Base-by-base conservation (phyloP, 768 basidiomycete genomes). In the Peribolospora kevripleyi region DNA sequence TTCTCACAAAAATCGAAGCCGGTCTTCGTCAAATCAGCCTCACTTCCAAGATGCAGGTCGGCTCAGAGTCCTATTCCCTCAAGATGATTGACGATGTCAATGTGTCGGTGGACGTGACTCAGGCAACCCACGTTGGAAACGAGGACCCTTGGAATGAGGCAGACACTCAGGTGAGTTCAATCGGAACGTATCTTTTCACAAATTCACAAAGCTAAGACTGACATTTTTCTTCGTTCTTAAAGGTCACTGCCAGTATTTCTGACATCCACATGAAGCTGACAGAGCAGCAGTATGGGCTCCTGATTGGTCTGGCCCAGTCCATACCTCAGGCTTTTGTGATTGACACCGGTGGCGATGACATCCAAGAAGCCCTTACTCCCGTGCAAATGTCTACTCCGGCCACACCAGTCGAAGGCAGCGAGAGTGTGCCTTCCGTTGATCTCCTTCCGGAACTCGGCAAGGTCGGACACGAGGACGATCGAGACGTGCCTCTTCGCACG, bases 61-160 rank as follows among this genome's bases (percentile, higher is more conserved):
- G 72, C 10, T 73, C 70, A 48, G 62, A 73, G 57, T 58, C 70
- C 9, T 73, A 75, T 13, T 70, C 67, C 1, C 72, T 97, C 55
- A 87, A 84, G 67, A 85, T 98, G 61, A 81, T 98, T 42, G 85
- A 93, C 60, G 83, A 91, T 63, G 87, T 93, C 50, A 73, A 81
- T 56, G 73, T 95, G 56, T 70, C 69, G 4, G 75, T 81, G 7
- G 75, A 80, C 37, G 68, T 88, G 52, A 66, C 76, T 37, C 85
- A 91, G 66, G 73, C 69, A 5, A 71, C 70, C 50, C 71, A 70
- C 10, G 72, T 77, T 46, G 72, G 82, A 61, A 72, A 76, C 13
- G 63, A 64, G n/a, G 64, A 67, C 13, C 73, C 80, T 56, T 64
- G 65, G 41, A 70, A 74, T 42, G 68, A 70, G 54, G 85, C 90